These are phyloP conservation scores for Scalesia atractyloides DNA, from an alignment of 129 eudicot species.

Conservation along the genomic window DNA sequence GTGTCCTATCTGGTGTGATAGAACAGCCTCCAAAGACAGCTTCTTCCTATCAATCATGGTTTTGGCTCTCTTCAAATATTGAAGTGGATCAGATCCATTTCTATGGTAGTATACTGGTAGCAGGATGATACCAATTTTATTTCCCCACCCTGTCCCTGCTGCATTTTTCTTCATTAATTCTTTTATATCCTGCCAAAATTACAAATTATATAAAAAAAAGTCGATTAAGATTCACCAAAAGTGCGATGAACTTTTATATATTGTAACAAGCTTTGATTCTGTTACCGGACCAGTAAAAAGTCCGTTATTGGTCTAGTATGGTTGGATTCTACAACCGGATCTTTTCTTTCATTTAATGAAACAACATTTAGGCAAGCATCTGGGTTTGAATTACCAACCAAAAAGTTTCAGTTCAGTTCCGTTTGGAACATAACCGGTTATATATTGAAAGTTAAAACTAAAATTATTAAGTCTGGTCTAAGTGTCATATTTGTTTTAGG, in stretches of 20 bases:
- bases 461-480: too few relatives aligned
- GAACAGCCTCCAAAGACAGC: slow-evolving; percentile 61
- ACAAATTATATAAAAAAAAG: neutral
- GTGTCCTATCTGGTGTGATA: slow-evolving; percentile 47
- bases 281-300: neutral
- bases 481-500: too few relatives aligned
- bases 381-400: neutral
- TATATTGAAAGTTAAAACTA: neutral
- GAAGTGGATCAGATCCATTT: slow-evolving; percentile 46
- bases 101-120: slow-evolving; percentile 64
- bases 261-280: neutral
- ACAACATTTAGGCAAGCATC: neutral
- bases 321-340: neutral
- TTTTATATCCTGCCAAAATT: slow-evolving; percentile 48
- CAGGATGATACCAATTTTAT: slow-evolving; percentile 69
- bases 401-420: neutral
- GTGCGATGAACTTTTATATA: neutral
- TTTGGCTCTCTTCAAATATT: slow-evolving; percentile 62
- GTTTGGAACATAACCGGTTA: neutral
- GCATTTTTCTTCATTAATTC: slow-evolving; percentile 49
- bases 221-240: neutral
- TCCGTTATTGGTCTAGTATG: neutral
- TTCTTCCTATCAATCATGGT: slow-evolving; percentile 75
- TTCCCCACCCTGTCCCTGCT: slow-evolving; percentile 59
- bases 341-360: neutral